Conservation (phyloP, 2,329 filamentous ascomycete genomes). For the Beauveria caledonica region DNA sequence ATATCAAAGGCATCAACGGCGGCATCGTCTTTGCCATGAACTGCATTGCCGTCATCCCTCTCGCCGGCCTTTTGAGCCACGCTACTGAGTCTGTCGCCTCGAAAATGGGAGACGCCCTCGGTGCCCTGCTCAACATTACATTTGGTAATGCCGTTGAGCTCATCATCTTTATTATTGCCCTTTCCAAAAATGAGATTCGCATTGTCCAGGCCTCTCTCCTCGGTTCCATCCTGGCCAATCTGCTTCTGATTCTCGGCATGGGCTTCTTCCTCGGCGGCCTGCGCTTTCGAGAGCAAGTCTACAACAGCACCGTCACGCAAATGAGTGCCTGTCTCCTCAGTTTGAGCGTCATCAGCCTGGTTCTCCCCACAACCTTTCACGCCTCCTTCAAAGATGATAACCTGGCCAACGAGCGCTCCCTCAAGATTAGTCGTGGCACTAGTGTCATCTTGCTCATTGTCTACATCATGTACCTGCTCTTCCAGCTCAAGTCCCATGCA, state of each 20-base stretch:
- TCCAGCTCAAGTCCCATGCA: constrained; percentile 85
- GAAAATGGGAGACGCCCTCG: constrained; percentile 64
- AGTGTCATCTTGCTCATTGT: constrained; percentile 77
- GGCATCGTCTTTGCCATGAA: constrained; percentile 66
- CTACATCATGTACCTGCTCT: constrained; percentile 75
- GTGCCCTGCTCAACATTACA: constrained; percentile 66
- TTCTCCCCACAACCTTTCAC: constrained; percentile 87
- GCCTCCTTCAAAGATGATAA: constrained; percentile 63
- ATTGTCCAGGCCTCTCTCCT: constrained; percentile 88
- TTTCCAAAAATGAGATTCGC: constrained; percentile 63
- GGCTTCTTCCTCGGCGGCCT: constrained; percentile 80
- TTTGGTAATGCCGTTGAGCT: constrained; percentile 74
- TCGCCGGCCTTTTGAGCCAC: constrained; percentile 63
- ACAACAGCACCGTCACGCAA: constrained; percentile 91
- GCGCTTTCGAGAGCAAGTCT: constrained; percentile 84
- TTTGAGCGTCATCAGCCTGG: constrained; percentile 79
- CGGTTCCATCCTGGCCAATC: constrained; percentile 81
- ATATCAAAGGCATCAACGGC: constrained; percentile 43
- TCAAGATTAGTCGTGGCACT: constrained; percentile 83
- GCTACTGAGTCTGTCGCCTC: constrained; percentile 69
- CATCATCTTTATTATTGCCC: constrained; percentile 49
- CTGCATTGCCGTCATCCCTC: constrained; percentile 64
- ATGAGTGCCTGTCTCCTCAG: constrained; percentile 93
- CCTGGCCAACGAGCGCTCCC: constrained; percentile 59
- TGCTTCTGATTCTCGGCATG: constrained; percentile 87